Evolutionary conservation across 73 alveolate species (phyloP), one percentile per base, ranked within the genome.

Genomic region (Loxodes magnus): DNA sequence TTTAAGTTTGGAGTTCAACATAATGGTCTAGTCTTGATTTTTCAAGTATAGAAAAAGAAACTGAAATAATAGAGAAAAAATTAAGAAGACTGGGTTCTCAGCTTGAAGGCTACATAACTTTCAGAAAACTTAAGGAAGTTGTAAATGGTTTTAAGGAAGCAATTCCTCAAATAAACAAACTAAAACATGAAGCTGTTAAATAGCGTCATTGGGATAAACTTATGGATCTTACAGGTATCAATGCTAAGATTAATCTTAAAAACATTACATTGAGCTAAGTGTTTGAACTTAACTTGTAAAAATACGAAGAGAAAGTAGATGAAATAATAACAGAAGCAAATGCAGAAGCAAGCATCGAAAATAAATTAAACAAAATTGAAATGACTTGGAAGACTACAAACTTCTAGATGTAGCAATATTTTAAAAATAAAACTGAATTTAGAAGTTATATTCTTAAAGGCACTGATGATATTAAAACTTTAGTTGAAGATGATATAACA

Each of bases 121-220:
- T 55, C 62, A 64, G 42, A n/a, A 84, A 84, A 54, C 87, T 84
- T 9, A 78, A 77, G 55, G 61, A 69, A 17, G 79, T 75, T 4
- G 82, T 84, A 25, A 61, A 68, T n/a, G 96, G 90, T 10, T 84
- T 84, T 69, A 84, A 74, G 59, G 87, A 84, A 7, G 74, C 93
- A 2, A 79, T 84, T 17, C 96, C 96, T 1, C 70, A 79, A 30
- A 84, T 84, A 38, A 61, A 82, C 44, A 67, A 82, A 51, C 73
- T 92, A 30, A 92, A 92, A 74, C 65, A 83, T 48, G 97, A 94
- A 16, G 95, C 94, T 43, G 87, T 92, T 43, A 79, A 90, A 70
- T 94, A 89, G 34, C 76, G 99, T 58, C 96, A 92, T 73, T 92
- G 96, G 94, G 87, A 84, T 33, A 93, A 92, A 56, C 82, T 92